A percentile compares a stretch with the other conserved stretches of the same genome.
Evolutionary conservation across 2,329 filamentous ascomycete genomes (phyloP).

Genomic region (Diaporthe caulivora): DNA sequence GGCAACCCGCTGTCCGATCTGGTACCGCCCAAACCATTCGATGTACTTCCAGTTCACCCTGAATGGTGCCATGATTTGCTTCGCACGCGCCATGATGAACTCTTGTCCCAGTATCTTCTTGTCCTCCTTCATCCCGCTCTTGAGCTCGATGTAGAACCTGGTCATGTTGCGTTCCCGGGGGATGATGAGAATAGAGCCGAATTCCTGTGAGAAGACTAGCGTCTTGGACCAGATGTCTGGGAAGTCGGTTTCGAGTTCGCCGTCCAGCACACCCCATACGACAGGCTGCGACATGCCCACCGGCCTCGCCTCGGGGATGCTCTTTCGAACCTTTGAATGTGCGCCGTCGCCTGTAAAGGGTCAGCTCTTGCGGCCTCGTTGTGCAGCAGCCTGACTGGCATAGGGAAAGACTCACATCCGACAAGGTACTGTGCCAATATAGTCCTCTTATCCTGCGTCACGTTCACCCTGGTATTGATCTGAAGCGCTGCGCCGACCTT

Average conservation of each 20-base stretch:
- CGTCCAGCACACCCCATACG: conserved; percentile 70
- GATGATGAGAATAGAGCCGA: conserved; percentile 70
- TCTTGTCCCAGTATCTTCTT: conserved; percentile 57
- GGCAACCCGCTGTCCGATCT: conserved; percentile 70
- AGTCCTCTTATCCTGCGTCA: conserved; percentile 59
- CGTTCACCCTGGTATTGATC: conserved; percentile 64
- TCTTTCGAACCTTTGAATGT: conserved; percentile 64
- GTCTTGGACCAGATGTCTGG: conserved; percentile 72
- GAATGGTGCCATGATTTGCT: conserved; percentile 57
- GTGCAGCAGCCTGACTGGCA: neutral
- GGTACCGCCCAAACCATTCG: conserved; percentile 70
- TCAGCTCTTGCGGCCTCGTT: conserved; percentile 34
- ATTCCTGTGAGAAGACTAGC: conserved; percentile 63
- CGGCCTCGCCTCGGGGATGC: conserved; percentile 56
- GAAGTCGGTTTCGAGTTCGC: conserved; percentile 69
- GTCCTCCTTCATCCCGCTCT: conserved; percentile 43
- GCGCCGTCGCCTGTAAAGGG: conserved; percentile 59
- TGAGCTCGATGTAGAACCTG: conserved; percentile 52
- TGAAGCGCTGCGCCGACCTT: conserved; percentile 57
- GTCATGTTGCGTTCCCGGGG: conserved; percentile 71
- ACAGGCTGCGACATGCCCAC: conserved; percentile 53
- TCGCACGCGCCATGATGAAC: conserved; percentile 69
- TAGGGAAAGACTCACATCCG: conserved; percentile 65
- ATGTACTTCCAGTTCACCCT: conserved; percentile 53
- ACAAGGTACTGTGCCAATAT: conserved; percentile 74